A percentile compares a stretch with the other conserved stretches of the same genome.
Conservation (phyloP, 805 yeast species). For the Wickerhamomyces canadensis region DNA sequence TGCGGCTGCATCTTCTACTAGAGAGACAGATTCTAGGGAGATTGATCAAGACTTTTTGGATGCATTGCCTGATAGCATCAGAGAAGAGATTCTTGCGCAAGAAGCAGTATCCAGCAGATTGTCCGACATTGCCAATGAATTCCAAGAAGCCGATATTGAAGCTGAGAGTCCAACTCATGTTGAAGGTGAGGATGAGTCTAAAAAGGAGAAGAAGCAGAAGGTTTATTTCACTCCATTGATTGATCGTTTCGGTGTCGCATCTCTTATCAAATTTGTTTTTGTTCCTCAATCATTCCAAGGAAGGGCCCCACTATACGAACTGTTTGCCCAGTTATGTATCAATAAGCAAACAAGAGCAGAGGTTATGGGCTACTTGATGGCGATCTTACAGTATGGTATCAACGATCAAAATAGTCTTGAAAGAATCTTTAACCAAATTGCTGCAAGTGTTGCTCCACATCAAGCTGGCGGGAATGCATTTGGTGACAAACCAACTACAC, state of each 20-base stretch:
- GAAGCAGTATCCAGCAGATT: constrained; percentile 42
- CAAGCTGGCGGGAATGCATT: constrained; percentile 2
- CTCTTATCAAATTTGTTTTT: constrained; percentile 65
- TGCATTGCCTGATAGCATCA: constrained; percentile 64
- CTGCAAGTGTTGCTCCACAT: constrained; percentile 29
- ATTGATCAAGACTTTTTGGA: constrained; percentile 76
- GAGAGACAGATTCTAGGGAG: constrained; percentile 48
- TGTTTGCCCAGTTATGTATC: constrained; percentile 62
- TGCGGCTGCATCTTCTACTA: constrained; percentile 26
- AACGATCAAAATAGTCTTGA: constrained; percentile 55
- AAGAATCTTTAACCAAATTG: constrained; percentile 51
- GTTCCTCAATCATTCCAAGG: constrained; percentile 62
- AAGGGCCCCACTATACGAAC: constrained; percentile 57
- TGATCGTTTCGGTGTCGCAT: constrained; percentile 71
- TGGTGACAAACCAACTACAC: constrained; percentile 3
- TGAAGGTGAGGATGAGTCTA: constrained; percentile 13
- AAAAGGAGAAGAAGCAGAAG: constrained; percentile 30
- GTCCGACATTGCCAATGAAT: not conserved
- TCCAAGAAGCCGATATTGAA: too few species aligned
- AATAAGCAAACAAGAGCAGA: constrained; percentile 78
- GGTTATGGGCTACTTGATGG: constrained; percentile 59
- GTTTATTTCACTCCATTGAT: constrained; percentile 58
- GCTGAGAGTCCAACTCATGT: constrained; percentile 8
- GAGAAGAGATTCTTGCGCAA: constrained; percentile 58
- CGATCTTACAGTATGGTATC: constrained; percentile 74